phyloP scores from a whole-genome alignment of 1,139 yeast genomes.

The Lodderomyces metapsilosis region DNA sequence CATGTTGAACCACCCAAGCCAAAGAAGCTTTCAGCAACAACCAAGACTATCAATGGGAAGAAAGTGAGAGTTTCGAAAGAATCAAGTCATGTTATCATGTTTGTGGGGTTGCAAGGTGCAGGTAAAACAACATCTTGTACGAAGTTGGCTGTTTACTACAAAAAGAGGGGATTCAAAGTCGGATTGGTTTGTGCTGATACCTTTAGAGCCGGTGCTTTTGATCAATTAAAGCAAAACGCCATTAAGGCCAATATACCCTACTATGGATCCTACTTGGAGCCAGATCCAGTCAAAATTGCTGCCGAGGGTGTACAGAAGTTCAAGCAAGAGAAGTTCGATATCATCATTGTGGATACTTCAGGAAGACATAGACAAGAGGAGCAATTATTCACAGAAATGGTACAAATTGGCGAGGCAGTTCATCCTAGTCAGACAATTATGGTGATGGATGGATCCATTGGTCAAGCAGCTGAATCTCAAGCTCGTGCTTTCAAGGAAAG shows the following conservation, averaged over 20 bases:
- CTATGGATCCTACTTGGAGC: slow-evolving; percentile 92
- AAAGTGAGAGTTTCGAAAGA: slow-evolving; percentile 29
- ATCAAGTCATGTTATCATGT: slow-evolving; percentile 71
- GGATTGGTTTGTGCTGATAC: slow-evolving; percentile 99
- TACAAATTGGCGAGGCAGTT: slow-evolving; percentile 83
- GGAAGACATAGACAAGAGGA: slow-evolving; percentile 97
- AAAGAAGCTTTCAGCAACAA: slow-evolving; percentile 49
- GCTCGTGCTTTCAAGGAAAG: slow-evolving; percentile 92
- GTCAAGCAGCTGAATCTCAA: slow-evolving; percentile 97
- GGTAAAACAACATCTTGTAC: slow-evolving; percentile 99
- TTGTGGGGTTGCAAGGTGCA: slow-evolving; percentile 98
- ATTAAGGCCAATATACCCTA: slow-evolving; percentile 92
- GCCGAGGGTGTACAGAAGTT: slow-evolving; percentile 89
- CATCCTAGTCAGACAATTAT: slow-evolving; percentile 91
- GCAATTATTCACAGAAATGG: slow-evolving; percentile 90
- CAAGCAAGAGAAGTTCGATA: slow-evolving; percentile 86
- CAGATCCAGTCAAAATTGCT: slow-evolving; percentile 93
- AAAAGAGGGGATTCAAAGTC: slow-evolving; percentile 88
- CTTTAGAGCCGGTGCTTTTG: slow-evolving; percentile 99
- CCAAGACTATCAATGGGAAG: slow-evolving; percentile 29
- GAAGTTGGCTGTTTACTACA: slow-evolving; percentile 90
- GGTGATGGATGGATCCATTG: slow-evolving; percentile 97
- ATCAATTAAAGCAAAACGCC: slow-evolving; percentile 96
- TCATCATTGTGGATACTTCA: slow-evolving; percentile 94
- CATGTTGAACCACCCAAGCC: slow-evolving; percentile 77